Conservation (phyloP, 2,329 filamentous ascomycete species). For the Colletotrichum gigasporum region DNA sequence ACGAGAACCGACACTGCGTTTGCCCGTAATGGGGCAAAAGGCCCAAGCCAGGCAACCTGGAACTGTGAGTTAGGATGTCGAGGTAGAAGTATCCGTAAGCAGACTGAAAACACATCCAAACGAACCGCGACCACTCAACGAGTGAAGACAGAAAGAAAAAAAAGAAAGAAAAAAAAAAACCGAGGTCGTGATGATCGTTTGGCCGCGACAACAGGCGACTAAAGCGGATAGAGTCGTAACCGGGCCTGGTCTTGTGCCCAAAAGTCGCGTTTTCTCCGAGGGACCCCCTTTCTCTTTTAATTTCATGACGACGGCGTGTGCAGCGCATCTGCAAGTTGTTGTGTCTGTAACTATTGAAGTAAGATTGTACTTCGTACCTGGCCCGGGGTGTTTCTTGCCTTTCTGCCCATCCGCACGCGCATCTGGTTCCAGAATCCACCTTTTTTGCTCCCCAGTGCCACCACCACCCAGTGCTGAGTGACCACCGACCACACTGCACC, state of each 20-base stretch:
- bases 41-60: too few relatives aligned
- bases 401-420: neutral
- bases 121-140: neutral
- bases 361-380: conserved; percentile 8
- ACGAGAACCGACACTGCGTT: too few relatives aligned
- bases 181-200: neutral
- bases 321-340: too few relatives aligned
- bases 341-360: too few relatives aligned
- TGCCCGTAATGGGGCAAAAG: too few relatives aligned
- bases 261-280: neutral
- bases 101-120: neutral
- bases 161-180: neutral
- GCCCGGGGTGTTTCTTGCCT: neutral
- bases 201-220: neutral
- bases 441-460: too few relatives aligned
- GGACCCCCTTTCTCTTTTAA: neutral
- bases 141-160: neutral
- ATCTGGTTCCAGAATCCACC: conserved; percentile 26
- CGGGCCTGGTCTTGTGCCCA: neutral
- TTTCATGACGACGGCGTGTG: neutral
- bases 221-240: conserved; percentile 2
- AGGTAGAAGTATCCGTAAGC: too few relatives aligned
- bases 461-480: neutral
- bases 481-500: too few relatives aligned
- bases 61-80: too few relatives aligned